A percentile compares a stretch with the other conserved stretches of the same genome.
Conservation (phyloP, 140 eudicot species). For the Erigeron philadelphicus region DNA sequence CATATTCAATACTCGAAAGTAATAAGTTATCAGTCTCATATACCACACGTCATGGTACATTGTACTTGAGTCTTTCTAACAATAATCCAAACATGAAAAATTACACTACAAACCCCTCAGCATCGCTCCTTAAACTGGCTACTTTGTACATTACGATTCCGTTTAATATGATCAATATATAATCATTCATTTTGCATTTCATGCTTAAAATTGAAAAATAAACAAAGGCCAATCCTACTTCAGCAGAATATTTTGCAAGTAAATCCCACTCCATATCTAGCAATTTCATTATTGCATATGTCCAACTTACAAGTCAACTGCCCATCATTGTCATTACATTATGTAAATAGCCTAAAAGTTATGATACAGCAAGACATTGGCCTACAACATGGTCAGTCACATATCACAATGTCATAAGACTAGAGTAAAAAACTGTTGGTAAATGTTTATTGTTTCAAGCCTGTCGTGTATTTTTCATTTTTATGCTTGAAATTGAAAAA, state of each 20-base stretch:
- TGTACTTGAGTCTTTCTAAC: no score
- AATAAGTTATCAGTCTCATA: no score
- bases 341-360: not conserved
- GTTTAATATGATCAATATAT: no score
- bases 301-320: no score
- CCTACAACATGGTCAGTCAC: not conserved
- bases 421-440: not conserved
- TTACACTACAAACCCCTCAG: no score
- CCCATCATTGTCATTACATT: not conserved
- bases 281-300: no score
- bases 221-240: not conserved
- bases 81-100: no score
- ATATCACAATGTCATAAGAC: constrained; percentile 2
- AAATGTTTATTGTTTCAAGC: not conserved
- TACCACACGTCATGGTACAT: no score
- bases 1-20: no score
- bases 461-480: not conserved
- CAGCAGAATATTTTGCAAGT: not conserved
- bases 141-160: no score
- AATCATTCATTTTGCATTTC: not conserved
- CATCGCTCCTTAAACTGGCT: no score
- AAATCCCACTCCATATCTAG: no score
- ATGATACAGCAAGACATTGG: not conserved
- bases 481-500: not conserved
- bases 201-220: not conserved